phyloP scores from a whole-genome alignment of 306 rosid species.

The Lathyrus tuberosus region DNA sequence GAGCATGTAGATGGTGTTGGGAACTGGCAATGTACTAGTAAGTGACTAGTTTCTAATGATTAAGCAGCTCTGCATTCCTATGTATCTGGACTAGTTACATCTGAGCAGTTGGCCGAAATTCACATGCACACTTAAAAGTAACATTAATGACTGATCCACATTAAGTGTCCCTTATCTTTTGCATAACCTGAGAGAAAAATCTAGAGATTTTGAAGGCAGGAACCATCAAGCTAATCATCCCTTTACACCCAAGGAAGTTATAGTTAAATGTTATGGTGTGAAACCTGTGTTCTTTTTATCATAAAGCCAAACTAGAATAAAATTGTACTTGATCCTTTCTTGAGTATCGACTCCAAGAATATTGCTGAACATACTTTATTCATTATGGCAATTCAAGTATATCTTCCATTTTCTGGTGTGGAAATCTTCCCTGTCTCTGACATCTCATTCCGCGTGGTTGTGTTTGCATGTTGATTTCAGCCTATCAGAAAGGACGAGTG shows the following conservation, averaged over 20 bases:
- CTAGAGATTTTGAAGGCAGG: background rate
- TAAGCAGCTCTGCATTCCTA: background rate
- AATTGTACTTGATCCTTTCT: too few species aligned
- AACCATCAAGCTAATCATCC: background rate
- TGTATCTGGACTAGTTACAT: background rate
- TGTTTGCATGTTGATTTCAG: background rate
- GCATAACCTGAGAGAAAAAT: conserved; percentile 1
- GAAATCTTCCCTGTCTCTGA: background rate
- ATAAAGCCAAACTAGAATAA: too few species aligned
- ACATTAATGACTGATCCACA: background rate
- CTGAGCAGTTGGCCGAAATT: background rate
- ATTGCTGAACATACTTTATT: too few species aligned
- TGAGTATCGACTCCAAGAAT: too few species aligned
- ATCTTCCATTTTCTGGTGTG: background rate
- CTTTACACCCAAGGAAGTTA: background rate
- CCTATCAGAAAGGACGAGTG: background rate
- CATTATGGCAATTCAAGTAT: background rate
- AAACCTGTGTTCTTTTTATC: too few species aligned
- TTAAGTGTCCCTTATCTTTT: background rate
- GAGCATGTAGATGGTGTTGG: background rate
- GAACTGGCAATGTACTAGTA: background rate
- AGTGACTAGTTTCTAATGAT: background rate
- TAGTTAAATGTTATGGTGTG: background rate
- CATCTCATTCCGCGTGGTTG: background rate
- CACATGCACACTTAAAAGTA: background rate